Evolutionary conservation across 345 rosid species (phyloP).

Genomic region (Nasturtium officinale): DNA sequence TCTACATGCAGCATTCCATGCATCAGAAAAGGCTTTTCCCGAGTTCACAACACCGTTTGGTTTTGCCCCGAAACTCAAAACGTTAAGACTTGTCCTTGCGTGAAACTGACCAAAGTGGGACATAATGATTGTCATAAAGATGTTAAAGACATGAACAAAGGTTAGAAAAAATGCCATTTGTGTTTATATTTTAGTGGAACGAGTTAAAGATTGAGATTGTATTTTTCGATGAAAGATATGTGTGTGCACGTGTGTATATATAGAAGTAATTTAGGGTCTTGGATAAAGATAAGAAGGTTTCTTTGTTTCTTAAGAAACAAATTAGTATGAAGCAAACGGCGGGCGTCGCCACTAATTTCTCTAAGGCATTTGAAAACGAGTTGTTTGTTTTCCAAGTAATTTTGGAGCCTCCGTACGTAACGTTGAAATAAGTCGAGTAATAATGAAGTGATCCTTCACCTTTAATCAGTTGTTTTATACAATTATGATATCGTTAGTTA

Average conservation of each 20-base stretch:
- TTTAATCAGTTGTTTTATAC: conserved; percentile 21
- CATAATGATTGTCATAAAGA: conserved; percentile 7
- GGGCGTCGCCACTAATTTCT: conserved; percentile 28
- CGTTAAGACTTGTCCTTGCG: conserved; percentile 45
- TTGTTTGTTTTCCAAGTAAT: conserved; percentile 35
- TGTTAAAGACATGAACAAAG: conserved; percentile 7
- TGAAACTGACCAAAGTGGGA: conserved; percentile 14
- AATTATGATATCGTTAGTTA: not conserved
- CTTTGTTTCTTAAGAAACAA: conserved; percentile 34
- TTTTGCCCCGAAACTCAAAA: conserved; percentile 50
- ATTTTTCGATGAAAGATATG: conserved; percentile 2
- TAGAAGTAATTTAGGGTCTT: conserved; percentile 8
- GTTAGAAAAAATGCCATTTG: conserved; percentile 30
- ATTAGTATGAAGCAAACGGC: conserved; percentile 44
- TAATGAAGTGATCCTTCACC: conserved; percentile 38
- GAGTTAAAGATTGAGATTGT: conserved; percentile 2
- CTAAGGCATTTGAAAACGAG: conserved; percentile 26
- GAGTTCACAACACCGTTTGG: conserved; percentile 52
- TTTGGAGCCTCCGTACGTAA: conserved; percentile 38
- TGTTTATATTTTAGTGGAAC: not conserved
- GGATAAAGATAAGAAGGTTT: conserved; percentile 32
- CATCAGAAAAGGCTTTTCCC: conserved; percentile 46
- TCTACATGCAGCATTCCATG: conserved; percentile 57
- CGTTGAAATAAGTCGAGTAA: conserved; percentile 32
- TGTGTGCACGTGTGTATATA: conserved; percentile 30